These are phyloP conservation scores for Globisporangium perplexum DNA, from an alignment of 352 stramenopile species.

Conservation along the genomic window DNA sequence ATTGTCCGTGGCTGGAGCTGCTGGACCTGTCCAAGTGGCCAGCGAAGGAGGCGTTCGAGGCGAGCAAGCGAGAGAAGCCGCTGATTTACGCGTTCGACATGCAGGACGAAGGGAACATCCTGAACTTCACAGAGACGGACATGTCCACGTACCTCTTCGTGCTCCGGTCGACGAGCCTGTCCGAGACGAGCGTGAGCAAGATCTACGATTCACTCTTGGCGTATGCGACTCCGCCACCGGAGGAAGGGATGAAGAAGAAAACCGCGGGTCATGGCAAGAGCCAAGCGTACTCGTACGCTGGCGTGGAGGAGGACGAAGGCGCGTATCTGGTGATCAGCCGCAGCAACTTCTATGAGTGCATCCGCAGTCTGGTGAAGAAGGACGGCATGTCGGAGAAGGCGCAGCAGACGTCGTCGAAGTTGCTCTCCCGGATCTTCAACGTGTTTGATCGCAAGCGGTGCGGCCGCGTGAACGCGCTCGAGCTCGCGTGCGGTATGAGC, in stretches of 20 bases:
- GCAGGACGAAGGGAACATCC: conserved; percentile 75
- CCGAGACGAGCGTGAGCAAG: conserved; percentile 61
- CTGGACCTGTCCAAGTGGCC: conserved; percentile 95
- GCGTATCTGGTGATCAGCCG: conserved; percentile 73
- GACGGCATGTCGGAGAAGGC: conserved; percentile 76
- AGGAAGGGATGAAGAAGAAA: conserved; percentile 58
- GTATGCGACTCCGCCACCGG: conserved; percentile 62
- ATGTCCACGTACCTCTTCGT: conserved; percentile 86
- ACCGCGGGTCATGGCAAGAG: conserved; percentile 26
- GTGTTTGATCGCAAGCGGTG: conserved; percentile 82
- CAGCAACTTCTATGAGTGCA: conserved; percentile 84
- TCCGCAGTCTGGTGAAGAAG: conserved; percentile 76
- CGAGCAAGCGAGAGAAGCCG: conserved; percentile 81
- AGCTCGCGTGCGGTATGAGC: conserved; percentile 82
- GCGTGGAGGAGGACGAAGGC: conserved; percentile 80
- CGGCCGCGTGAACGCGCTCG: conserved; percentile 75
- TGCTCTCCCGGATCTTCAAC: conserved; percentile 80
- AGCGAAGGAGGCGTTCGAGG: conserved; percentile 81
- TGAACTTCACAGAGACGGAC: conserved; percentile 81
- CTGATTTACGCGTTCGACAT: conserved; percentile 85
- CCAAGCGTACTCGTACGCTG: conserved; percentile 70
- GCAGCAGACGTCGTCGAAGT: conserved; percentile 80
- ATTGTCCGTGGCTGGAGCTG: conserved; percentile 95
- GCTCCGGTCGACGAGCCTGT: conserved; percentile 73
- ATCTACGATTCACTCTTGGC: conserved; percentile 75